Conservation (phyloP, 306 rosid species). For the Fagus sylvatica region DNA sequence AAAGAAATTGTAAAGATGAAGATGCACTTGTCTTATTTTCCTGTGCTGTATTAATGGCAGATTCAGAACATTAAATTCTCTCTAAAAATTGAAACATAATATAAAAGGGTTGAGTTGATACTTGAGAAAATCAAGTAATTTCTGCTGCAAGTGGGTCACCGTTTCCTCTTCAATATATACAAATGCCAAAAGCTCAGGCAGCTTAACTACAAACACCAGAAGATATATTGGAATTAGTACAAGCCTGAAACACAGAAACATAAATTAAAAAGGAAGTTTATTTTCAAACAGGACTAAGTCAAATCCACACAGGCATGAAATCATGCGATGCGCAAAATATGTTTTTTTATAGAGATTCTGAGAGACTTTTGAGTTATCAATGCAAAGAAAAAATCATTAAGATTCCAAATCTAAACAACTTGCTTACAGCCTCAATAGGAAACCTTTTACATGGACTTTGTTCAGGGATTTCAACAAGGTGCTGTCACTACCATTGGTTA, state of each 20-base stretch:
- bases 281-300: neutral
- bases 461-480: neutral
- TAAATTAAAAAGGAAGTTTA: neutral
- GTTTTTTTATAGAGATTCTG: too few relatives aligned
- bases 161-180: constrained; percentile 95
- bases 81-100: neutral
- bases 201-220: constrained; percentile 75
- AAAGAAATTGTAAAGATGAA: neutral
- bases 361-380: neutral
- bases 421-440: neutral
- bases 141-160: constrained; percentile 66
- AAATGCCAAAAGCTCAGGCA: constrained; percentile 89
- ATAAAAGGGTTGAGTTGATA: constrained; percentile 30
- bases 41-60: neutral
- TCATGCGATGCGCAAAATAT: neutral
- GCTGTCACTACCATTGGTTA: neutral
- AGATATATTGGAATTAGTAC: constrained; percentile 20
- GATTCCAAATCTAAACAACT: neutral
- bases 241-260: constrained; percentile 6
- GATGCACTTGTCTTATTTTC: constrained; percentile 5
- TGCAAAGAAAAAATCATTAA: neutral
- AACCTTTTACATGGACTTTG: neutral
- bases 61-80: neutral
- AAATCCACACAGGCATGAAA: neutral
- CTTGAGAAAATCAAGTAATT: constrained; percentile 74